Evolutionary conservation across 495 filamentous ascomycete genomes (phyloP).

Genomic region (Geopyxis carbonaria): DNA sequence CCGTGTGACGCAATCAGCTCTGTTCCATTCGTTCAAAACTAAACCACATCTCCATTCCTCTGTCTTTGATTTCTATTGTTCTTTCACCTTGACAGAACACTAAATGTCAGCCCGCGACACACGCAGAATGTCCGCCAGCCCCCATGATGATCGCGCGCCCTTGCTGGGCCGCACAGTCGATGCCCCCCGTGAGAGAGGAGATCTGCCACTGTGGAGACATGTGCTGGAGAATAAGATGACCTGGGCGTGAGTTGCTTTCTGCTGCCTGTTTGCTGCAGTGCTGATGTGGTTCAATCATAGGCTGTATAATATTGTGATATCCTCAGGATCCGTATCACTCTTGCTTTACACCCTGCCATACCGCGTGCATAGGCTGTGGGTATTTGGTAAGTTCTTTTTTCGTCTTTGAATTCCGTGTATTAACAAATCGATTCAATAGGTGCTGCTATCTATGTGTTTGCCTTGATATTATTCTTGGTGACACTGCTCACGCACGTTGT

Average conservation of each 20-base stretch:
- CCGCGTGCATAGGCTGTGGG: conserved; percentile 12
- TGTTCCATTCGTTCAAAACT: too few species aligned
- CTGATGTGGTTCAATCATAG: conserved; percentile 9
- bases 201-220: conserved; percentile 14
- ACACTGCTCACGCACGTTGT: conserved; percentile 13
- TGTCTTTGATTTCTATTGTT: background rate
- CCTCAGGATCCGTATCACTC: conserved; percentile 19
- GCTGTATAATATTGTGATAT: conserved; percentile 20
- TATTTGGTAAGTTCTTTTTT: conserved; percentile 13
- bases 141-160: background rate
- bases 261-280: background rate
- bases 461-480: conserved; percentile 17
- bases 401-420: background rate
- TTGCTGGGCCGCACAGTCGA: background rate
- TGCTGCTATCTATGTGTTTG: conserved; percentile 15
- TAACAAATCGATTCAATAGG: conserved; percentile 11
- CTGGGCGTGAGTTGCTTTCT: conserved; percentile 17
- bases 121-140: background rate
- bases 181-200: background rate
- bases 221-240: conserved; percentile 24
- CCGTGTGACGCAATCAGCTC: too few species aligned
- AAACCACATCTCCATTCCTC: too few species aligned
- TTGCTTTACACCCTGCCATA: conserved; percentile 19
- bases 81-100: background rate
- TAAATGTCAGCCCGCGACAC: conserved; percentile 12